A percentile compares a stretch with the other conserved stretches of the same genome.
These are phyloP conservation scores for Teratosphaeria pseudoeucalypti DNA, from an alignment of 2,329 filamentous ascomycete genomes.

Conservation along the genomic window DNA sequence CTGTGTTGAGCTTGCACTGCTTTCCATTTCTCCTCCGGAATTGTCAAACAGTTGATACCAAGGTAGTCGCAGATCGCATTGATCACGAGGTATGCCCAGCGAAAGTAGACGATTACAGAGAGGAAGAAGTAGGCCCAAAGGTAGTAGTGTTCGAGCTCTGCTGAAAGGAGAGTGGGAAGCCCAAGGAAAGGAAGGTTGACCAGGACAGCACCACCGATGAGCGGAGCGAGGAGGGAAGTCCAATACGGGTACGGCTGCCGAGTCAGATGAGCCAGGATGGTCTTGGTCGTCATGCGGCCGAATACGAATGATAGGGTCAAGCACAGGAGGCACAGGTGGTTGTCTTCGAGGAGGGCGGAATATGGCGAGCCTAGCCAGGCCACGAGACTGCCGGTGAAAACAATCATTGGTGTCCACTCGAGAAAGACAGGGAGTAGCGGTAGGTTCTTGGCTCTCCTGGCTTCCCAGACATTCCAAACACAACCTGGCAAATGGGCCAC, in stretches of 20 bases:
- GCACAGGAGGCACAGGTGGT: constrained; percentile 86
- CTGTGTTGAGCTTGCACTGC: constrained; percentile 14
- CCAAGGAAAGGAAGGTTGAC: constrained; percentile 74
- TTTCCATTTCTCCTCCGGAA: constrained; percentile 37
- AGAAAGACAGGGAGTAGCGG: constrained; percentile 75
- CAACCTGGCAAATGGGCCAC: constrained; percentile 73
- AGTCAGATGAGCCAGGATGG: constrained; percentile 91
- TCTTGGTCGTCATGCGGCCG: constrained; percentile 96
- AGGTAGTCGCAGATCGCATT: constrained; percentile 84
- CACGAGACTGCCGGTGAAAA: constrained; percentile 64
- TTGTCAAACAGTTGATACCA: constrained; percentile 90
- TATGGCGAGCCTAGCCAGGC: constrained; percentile 86
- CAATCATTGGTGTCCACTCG: constrained; percentile 84
- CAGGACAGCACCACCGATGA: constrained; percentile 74
- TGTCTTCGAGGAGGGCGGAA: constrained; percentile 68
- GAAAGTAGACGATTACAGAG: constrained; percentile 73
- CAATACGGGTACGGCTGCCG: constrained; percentile 92
- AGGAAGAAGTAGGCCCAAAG: constrained; percentile 77
- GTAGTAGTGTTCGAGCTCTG: constrained; percentile 61
- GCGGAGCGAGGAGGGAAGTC: constrained; percentile 81
- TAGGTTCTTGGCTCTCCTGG: constrained; percentile 60
- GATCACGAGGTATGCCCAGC: constrained; percentile 87
- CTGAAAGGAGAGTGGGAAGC: constrained; percentile 49
- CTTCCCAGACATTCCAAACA: constrained; percentile 71
- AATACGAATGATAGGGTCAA: constrained; percentile 94